Conservation (phyloP, 208 protist species). For the Crithidia brevicula region DNA sequence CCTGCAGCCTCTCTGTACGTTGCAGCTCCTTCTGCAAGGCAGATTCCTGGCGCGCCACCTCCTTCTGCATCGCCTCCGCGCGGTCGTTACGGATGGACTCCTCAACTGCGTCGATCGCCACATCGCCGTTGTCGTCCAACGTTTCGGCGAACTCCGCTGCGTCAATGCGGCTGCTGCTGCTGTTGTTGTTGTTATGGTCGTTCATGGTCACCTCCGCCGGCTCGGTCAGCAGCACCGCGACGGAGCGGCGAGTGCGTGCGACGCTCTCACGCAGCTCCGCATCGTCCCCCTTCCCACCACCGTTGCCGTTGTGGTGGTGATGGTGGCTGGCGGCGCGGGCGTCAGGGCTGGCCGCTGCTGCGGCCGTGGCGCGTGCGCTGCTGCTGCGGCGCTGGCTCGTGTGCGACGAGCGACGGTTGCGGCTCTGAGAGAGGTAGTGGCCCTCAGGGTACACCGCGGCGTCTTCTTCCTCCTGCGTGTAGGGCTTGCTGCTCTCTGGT, state of each 20-base stretch:
- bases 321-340: background rate
- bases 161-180: background rate
- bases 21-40: conserved; percentile 20
- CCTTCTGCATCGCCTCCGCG: conserved; percentile 10
- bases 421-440: conserved; percentile 21
- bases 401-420: conserved; percentile 26
- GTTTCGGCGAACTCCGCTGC: conserved; percentile 8
- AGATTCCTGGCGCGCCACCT: conserved; percentile 19
- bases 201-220: conserved; percentile 16
- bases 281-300: conserved; percentile 1
- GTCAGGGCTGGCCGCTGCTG: background rate
- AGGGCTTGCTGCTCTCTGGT: conserved; percentile 21
- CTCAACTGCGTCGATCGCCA: conserved; percentile 32
- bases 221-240: conserved; percentile 34
- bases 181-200: conserved; percentile 1
- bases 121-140: conserved; percentile 25
- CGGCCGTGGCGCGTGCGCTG: conserved; percentile 10
- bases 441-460: conserved; percentile 1
- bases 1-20: conserved; percentile 14
- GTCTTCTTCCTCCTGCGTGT: conserved; percentile 7
- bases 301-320: background rate
- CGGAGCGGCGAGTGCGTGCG: conserved; percentile 38
- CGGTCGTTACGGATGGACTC: conserved; percentile 46
- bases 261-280: conserved; percentile 47
- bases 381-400: conserved; percentile 4